A percentile compares a stretch with the other conserved stretches of the same genome.
Evolutionary conservation across 2,329 filamentous ascomycete species (phyloP).

Genomic region (Fusarium abutilonis): DNA sequence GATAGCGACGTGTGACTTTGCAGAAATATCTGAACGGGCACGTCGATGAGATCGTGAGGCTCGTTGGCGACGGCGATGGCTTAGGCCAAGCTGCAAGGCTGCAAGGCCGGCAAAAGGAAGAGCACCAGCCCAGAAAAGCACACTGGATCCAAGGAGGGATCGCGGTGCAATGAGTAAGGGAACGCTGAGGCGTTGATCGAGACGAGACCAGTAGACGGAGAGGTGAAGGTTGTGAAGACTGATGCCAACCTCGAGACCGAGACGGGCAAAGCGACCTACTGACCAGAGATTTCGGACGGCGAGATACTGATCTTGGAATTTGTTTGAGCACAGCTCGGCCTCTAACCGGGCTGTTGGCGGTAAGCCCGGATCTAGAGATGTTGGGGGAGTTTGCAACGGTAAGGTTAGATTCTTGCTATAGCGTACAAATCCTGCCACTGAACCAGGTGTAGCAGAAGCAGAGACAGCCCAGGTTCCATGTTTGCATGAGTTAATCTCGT

Average conservation of each 20-base stretch:
- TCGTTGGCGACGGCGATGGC: slow-evolving; percentile 25
- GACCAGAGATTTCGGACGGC: slow-evolving; percentile 57
- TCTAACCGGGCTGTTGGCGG: slow-evolving; percentile 52
- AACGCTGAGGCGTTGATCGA: slow-evolving; percentile 56
- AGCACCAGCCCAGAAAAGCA: slow-evolving; percentile 53
- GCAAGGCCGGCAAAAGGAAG: slow-evolving; percentile 55
- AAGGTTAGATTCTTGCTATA: slow-evolving; percentile 48
- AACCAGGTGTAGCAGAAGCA: slow-evolving; percentile 44
- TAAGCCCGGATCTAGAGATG: slow-evolving; percentile 18
- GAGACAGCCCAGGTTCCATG: slow-evolving; percentile 56
- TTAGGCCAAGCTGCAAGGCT: slow-evolving; percentile 48
- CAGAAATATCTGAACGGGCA: slow-evolving; percentile 9
- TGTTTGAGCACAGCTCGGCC: slow-evolving; percentile 54
- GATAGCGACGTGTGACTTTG: slow-evolving; percentile 42
- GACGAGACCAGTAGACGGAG: slow-evolving; percentile 59
- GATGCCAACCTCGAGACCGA: slow-evolving; percentile 58
- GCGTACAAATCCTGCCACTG: slow-evolving; percentile 50
- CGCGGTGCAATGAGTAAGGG: slow-evolving; percentile 54
- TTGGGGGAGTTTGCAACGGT: slow-evolving; percentile 36
- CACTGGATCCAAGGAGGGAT: slow-evolving; percentile 39
- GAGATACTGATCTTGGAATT: slow-evolving; percentile 51
- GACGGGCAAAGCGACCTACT: slow-evolving; percentile 53
- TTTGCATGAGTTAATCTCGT: slow-evolving; percentile 41
- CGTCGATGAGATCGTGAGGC: slow-evolving; percentile 15
- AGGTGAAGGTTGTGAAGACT: slow-evolving; percentile 55